Evolutionary conservation across 495 filamentous ascomycete species (phyloP).

Genomic region (Penicillium cosmopolitanum): DNA sequence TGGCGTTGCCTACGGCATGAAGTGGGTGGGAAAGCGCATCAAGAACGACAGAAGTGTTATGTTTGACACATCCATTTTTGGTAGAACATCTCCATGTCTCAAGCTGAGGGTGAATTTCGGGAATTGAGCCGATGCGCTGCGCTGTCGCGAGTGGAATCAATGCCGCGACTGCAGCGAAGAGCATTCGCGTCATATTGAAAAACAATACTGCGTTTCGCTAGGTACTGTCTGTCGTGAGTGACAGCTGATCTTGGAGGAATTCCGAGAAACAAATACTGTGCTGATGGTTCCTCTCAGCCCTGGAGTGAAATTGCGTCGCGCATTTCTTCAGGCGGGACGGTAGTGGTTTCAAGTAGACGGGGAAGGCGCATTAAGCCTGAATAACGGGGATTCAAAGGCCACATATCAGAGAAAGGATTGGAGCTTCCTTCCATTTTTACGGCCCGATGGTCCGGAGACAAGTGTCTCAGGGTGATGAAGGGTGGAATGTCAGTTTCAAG

Average conservation of each 20-base stretch:
- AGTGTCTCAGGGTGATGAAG: conserved; percentile 4
- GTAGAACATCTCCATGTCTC: conserved; percentile 46
- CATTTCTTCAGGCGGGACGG: background rate
- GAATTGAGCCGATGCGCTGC: conserved; percentile 30
- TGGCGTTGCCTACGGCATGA: conserved; percentile 40
- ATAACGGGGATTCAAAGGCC: background rate
- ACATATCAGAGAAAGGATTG: background rate
- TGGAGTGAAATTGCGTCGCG: background rate
- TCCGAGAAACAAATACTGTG: background rate
- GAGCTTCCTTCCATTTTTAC: background rate
- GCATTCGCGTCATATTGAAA: conserved; percentile 4
- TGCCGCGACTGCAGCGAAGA: conserved; percentile 6
- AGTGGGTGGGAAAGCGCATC: conserved; percentile 48
- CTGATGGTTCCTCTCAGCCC: background rate
- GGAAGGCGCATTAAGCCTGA: background rate
- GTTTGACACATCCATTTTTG: conserved; percentile 36
- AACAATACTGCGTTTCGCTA: background rate
- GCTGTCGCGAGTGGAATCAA: conserved; percentile 24
- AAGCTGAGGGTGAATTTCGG: conserved; percentile 39
- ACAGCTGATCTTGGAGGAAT: background rate
- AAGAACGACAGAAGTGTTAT: conserved; percentile 44
- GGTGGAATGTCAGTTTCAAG: conserved; percentile 13
- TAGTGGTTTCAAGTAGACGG: conserved; percentile 5
- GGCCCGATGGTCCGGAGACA: background rate
- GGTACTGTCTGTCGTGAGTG: background rate